Percentiles rank a stretch among this genome's conserved stretches.
These are phyloP conservation scores for Flaveria trinervia DNA, from an alignment of 129 eudicot genomes.

Conservation along the genomic window DNA sequence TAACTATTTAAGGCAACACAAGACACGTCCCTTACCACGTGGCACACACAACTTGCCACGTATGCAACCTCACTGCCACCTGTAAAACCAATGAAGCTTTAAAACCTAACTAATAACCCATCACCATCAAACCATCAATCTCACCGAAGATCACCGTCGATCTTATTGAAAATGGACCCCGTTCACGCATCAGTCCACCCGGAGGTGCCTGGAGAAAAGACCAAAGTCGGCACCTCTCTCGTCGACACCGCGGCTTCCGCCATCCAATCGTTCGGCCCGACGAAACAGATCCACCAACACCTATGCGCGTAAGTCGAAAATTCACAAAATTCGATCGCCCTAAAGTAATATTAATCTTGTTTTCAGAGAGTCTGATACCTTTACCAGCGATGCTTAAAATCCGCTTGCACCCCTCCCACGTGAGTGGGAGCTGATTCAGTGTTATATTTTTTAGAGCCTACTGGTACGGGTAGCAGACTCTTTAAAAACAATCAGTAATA, in stretches of 20 bases:
- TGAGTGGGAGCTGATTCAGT: no score
- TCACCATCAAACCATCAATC: not conserved
- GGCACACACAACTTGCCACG: conserved; percentile 28
- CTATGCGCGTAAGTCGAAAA: conserved; percentile 78
- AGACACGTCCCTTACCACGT: conserved; percentile 34
- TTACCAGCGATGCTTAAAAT: no score
- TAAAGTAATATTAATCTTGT: no score
- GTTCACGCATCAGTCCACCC: conserved; percentile 43
- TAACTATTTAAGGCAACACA: not conserved
- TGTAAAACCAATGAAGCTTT: conserved; percentile 11
- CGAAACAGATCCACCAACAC: conserved; percentile 88
- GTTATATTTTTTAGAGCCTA: no score
- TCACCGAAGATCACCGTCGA: conserved; percentile 19
- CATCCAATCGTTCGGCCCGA: conserved; percentile 77
- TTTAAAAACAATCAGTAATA: no score
- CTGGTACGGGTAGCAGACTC: no score
- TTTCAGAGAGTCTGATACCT: no score
- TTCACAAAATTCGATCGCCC: not conserved
- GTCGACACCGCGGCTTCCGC: conserved; percentile 80
- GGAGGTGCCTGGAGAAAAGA: conserved; percentile 79
- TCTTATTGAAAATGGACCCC: conserved; percentile 41
- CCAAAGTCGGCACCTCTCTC: conserved; percentile 56
- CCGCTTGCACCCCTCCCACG: no score
- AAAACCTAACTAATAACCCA: not conserved
- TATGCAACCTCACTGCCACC: conserved; percentile 19